Evolutionary conservation across 176 grass and related monocot species (phyloP).

Genomic region (Aechmea fasciata): DNA sequence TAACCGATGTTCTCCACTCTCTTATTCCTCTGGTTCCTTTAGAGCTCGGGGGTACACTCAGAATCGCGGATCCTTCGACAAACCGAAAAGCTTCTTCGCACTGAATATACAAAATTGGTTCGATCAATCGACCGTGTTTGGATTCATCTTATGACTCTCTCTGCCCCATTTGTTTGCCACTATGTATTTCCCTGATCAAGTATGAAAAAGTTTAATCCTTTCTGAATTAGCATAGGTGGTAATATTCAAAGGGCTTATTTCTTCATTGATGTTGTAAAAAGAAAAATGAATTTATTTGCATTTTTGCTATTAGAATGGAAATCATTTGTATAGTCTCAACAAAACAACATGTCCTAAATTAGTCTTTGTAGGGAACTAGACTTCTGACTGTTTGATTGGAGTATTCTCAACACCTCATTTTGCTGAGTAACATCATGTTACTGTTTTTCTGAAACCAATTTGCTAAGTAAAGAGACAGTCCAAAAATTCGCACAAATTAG

Average conservation of each 20-base stretch:
- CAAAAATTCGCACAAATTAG: too few relatives aligned
- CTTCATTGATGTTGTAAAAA: not conserved
- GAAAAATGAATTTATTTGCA: not conserved
- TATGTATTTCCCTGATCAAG: conserved; percentile 1
- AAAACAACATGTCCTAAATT: not conserved
- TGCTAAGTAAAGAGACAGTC: too few relatives aligned
- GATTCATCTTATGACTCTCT: not conserved
- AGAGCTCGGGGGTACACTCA: conserved; percentile 80
- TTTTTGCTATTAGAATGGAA: not conserved
- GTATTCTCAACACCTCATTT: not conserved
- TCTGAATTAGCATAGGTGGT: not conserved
- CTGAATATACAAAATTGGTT: not conserved
- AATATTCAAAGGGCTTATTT: not conserved
- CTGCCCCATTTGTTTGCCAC: not conserved
- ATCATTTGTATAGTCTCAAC: not conserved
- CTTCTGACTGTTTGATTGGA: not conserved
- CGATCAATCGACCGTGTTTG: not conserved
- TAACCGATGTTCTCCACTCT: conserved; percentile 94
- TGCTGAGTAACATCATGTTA: too few relatives aligned
- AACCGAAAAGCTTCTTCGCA: not conserved
- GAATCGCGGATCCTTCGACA: conserved; percentile 35
- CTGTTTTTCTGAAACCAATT: too few relatives aligned
- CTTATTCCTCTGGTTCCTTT: conserved; percentile 72
- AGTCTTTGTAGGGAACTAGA: not conserved
- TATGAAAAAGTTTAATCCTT: not conserved